These are phyloP conservation scores for Amanita polypyramis DNA, from an alignment of 768 basidiomycete species.

Conservation along the genomic window DNA sequence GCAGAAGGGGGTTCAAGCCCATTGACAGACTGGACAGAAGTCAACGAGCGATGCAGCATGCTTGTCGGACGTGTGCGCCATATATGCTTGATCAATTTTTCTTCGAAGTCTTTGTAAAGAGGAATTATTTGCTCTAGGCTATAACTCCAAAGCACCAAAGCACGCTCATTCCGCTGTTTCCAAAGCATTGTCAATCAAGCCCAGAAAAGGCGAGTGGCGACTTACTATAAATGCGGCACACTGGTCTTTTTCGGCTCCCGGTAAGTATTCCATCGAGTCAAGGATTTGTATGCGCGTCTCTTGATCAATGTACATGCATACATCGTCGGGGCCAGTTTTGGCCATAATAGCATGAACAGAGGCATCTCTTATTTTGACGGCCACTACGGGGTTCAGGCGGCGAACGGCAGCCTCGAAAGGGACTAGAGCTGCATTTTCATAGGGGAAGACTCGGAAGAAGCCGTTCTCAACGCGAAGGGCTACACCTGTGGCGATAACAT, in stretches of 20 bases:
- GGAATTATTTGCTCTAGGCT: constrained; percentile 59
- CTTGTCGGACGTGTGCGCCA: constrained; percentile 42
- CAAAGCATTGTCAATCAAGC: not conserved
- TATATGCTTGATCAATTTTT: constrained; percentile 72
- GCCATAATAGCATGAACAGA: constrained; percentile 69
- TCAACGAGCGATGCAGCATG: not conserved
- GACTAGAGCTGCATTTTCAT: constrained; percentile 62
- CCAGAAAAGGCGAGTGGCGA: constrained; percentile 2
- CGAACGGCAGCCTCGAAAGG: constrained; percentile 76
- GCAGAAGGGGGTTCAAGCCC: not conserved
- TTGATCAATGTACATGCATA: constrained; percentile 59
- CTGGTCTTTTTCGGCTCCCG: constrained; percentile 79
- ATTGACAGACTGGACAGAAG: not conserved
- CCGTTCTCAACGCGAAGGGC: constrained; percentile 52
- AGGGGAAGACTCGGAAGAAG: constrained; percentile 78
- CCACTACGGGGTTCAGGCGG: constrained; percentile 72
- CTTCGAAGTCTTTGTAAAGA: constrained; percentile 61
- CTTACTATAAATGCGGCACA: constrained; percentile 71
- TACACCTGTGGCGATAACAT: constrained; percentile 63
- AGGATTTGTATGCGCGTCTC: constrained; percentile 83
- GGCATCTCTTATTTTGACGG: constrained; percentile 67
- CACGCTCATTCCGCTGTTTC: constrained; percentile 52
- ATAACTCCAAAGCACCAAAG: constrained; percentile 80
- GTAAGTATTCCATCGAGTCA: constrained; percentile 53
- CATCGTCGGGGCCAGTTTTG: constrained; percentile 44